phyloP scores from a whole-genome alignment of 2,329 filamentous ascomycete species.

The Trichoderma koningii region DNA sequence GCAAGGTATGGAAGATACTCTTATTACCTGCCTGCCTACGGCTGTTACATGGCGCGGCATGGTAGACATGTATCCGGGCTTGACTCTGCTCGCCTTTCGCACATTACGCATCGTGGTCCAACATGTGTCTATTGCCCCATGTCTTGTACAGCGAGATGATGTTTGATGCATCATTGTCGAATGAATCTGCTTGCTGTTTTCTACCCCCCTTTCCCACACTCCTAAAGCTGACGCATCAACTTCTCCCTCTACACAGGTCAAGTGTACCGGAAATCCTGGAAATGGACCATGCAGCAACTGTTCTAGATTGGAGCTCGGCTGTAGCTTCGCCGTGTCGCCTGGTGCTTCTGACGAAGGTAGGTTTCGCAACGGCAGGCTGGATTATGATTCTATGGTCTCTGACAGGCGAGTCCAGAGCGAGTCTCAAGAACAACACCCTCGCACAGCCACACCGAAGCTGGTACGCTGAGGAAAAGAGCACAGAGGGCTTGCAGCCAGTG shows the following conservation, averaged over 20 bases:
- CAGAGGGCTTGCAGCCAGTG: constrained; percentile 48
- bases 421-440: constrained; percentile 45
- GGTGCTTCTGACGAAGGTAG: constrained; percentile 33
- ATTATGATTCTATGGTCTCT: not conserved
- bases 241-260: constrained; percentile 40
- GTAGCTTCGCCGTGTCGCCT: constrained; percentile 39
- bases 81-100: not conserved
- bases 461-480: constrained; percentile 45
- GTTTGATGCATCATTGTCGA: too few species aligned
- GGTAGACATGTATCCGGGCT: not conserved
- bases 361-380: not conserved
- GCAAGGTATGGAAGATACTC: constrained; percentile 39
- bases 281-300: constrained; percentile 45
- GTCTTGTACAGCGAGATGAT: not conserved
- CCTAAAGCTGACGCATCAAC: not conserved
- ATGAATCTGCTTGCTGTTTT: not conserved
- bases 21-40: not conserved
- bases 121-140: not conserved
- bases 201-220: not conserved
- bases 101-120: not conserved
- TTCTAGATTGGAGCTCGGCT: constrained; percentile 41
- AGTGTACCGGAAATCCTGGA: constrained; percentile 44
- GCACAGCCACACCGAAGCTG: constrained; percentile 46
- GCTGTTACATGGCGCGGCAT: not conserved
- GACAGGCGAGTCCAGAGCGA: constrained; percentile 32